These are phyloP conservation scores for Candolleomyces efflorescens DNA, from an alignment of 768 basidiomycete genomes.

Conservation along the genomic window DNA sequence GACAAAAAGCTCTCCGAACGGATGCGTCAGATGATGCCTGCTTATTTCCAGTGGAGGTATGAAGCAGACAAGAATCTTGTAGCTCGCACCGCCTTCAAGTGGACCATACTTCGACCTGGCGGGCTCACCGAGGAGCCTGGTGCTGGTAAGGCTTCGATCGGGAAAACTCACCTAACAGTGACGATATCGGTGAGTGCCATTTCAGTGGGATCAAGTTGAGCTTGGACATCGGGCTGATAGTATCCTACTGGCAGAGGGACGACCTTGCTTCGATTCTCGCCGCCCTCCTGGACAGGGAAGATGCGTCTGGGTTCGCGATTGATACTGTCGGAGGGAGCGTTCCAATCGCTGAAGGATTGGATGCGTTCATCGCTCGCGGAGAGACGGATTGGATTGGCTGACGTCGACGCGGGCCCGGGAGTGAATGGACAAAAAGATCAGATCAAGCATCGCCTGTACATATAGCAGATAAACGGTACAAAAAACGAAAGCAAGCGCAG, in stretches of 20 bases:
- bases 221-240: not conserved
- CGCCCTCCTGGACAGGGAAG: constrained; percentile 43
- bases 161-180: constrained; percentile 43
- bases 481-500: no score
- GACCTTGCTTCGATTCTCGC: constrained; percentile 51
- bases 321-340: constrained; percentile 54
- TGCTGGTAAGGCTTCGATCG: constrained; percentile 47
- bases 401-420: not conserved
- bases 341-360: constrained; percentile 42
- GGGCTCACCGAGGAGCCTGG: constrained; percentile 45
- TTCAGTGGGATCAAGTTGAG: not conserved
- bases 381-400: constrained; percentile 38
- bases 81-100: constrained; percentile 54
- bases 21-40: constrained; percentile 37
- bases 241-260: constrained; percentile 36
- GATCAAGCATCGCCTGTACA: no score
- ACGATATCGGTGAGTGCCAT: constrained; percentile 41
- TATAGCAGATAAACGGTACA: no score
- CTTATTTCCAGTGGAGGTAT: constrained; percentile 46
- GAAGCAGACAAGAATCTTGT: constrained; percentile 45
- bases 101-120: constrained; percentile 64
- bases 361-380: constrained; percentile 45
- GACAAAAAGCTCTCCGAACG: constrained; percentile 41
- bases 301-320: constrained; percentile 52
- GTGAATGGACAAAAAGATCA: no score